Evolutionary conservation across 306 rosid species (phyloP).

Genomic region (Quercus wislizeni): DNA sequence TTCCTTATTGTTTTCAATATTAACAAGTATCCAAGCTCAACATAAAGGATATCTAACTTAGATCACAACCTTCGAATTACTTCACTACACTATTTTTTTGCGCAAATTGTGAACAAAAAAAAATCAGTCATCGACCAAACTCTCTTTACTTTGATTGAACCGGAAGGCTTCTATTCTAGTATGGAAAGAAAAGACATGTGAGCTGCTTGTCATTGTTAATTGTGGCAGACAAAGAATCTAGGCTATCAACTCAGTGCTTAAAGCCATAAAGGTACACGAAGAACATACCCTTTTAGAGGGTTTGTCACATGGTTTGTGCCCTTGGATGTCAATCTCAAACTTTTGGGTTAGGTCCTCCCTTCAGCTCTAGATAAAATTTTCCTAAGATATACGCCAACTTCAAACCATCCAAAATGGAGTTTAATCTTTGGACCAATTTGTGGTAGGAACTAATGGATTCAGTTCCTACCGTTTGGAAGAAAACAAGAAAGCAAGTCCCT

Average conservation of each 20-base stretch:
- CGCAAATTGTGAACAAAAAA: too few relatives aligned
- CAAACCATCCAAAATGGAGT: background rate
- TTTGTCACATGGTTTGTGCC: constrained; percentile 51
- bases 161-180: background rate
- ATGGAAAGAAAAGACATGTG: constrained; percentile 13
- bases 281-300: constrained; percentile 6
- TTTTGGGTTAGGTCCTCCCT: background rate
- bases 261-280: constrained; percentile 3
- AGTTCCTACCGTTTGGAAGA: too few relatives aligned
- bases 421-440: background rate
- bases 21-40: too few relatives aligned
- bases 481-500: too few relatives aligned
- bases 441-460: background rate
- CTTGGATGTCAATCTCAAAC: background rate
- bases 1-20: too few relatives aligned
- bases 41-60: too few relatives aligned
- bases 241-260: constrained; percentile 17
- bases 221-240: constrained; percentile 38
- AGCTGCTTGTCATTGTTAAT: constrained; percentile 29
- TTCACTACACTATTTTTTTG: too few relatives aligned
- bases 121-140: background rate
- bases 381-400: background rate
- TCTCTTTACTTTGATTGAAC: background rate
- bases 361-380: background rate
- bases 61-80: too few relatives aligned